These are phyloP conservation scores for Cetradonia linearis DNA, from an alignment of 495 filamentous ascomycete genomes.

Conservation along the genomic window DNA sequence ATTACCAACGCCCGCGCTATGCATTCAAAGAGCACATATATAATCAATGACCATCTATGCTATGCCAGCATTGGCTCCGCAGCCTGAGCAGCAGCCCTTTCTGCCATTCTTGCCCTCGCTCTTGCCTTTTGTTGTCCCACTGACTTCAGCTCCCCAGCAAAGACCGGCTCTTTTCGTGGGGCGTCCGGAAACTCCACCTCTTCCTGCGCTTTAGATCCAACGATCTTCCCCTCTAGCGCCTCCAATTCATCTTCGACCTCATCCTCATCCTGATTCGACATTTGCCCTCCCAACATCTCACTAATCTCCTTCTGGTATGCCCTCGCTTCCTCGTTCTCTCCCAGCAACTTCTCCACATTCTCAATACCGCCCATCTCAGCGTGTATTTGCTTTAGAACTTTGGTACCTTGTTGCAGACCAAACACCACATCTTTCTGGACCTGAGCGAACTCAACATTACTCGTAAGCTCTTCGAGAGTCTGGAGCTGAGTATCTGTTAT, in stretches of 20 bases:
- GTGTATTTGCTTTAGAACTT: conserved; percentile 80
- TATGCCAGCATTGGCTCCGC: conserved; percentile 25
- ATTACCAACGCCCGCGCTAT: conserved; percentile 19
- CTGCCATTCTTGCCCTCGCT: conserved; percentile 36
- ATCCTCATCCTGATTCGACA: conserved; percentile 90
- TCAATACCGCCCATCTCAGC: conserved; percentile 94
- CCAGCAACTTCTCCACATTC: conserved; percentile 86
- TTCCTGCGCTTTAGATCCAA: conserved; percentile 30
- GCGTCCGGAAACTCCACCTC: conserved; percentile 44
- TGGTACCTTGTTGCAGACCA: conserved; percentile 84
- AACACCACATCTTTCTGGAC: conserved; percentile 93
- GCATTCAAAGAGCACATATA: conserved; percentile 1
- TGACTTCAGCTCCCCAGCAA: conserved; percentile 27
- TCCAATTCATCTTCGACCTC: conserved; percentile 95
- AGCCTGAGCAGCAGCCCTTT: conserved; percentile 26
- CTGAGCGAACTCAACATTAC: conserved; percentile 81
- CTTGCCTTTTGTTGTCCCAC: conserved; percentile 30
- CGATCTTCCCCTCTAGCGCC: conserved; percentile 60
- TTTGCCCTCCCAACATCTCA: conserved; percentile 74
- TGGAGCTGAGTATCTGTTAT: conserved; percentile 89
- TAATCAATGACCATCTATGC: neutral
- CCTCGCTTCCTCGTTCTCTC: conserved; percentile 75
- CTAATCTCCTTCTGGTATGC: conserved; percentile 87
- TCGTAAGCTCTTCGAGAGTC: conserved; percentile 72
- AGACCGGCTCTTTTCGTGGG: conserved; percentile 37